These are phyloP conservation scores for Botrytis galanthina DNA, from an alignment of 2,329 filamentous ascomycete genomes.

Conservation along the genomic window DNA sequence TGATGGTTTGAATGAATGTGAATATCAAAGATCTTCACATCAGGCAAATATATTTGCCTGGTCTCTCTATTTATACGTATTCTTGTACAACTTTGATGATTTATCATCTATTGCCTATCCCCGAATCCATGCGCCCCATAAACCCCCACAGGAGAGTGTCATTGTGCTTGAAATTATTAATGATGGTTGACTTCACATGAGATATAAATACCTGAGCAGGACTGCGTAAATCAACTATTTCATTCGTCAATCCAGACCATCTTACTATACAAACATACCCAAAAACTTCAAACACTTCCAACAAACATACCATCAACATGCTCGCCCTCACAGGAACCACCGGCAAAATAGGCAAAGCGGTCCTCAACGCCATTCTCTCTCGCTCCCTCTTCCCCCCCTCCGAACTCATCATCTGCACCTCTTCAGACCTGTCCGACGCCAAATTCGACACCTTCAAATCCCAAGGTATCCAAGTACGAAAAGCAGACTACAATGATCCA, in stretches of 20 bases:
- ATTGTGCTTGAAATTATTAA: background rate
- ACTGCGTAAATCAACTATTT: background rate
- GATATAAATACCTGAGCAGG: background rate
- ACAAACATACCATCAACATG: constrained; percentile 6
- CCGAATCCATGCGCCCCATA: background rate
- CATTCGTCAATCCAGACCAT: background rate
- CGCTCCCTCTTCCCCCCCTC: constrained; percentile 16
- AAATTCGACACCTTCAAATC: constrained; percentile 40
- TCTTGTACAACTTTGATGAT: background rate
- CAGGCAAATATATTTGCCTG: background rate
- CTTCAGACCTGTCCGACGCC: constrained; percentile 28
- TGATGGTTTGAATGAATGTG: background rate
- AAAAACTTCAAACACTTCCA: no score
- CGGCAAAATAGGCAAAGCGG: constrained; percentile 26
- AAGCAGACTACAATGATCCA: constrained; percentile 22
- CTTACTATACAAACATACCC: background rate
- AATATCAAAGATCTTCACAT: background rate
- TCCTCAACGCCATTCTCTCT: constrained; percentile 22
- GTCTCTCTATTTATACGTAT: background rate
- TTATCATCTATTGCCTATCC: background rate
- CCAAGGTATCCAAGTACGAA: constrained; percentile 20
- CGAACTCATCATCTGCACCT: constrained; percentile 25
- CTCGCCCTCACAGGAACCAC: constrained; percentile 23
- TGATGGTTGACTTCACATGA: background rate
- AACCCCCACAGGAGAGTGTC: background rate